A percentile compares a stretch with the other conserved stretches of the same genome.
Conservation (phyloP, 148 eudicot species). For the Rhododendron williamsianum region DNA sequence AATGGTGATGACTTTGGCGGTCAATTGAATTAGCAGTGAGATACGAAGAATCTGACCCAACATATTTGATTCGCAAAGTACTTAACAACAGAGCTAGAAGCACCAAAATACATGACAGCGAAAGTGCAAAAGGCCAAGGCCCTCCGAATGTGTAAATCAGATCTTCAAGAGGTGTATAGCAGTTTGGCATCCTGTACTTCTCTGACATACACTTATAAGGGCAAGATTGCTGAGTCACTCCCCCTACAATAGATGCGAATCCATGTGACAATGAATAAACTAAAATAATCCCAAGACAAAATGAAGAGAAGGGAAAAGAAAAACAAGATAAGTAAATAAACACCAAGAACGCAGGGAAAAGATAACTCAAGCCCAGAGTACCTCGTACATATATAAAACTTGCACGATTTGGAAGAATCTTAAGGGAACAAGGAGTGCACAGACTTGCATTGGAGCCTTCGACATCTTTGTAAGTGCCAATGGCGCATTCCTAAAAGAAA, state of each 20-base stretch:
- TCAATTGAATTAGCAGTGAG: conserved; percentile 36
- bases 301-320: not conserved
- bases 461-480: conserved; percentile 70
- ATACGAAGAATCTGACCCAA: conserved; percentile 47
- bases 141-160: conserved; percentile 78
- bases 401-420: conserved; percentile 68
- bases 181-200: conserved; percentile 74
- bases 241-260: conserved; percentile 39
- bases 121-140: conserved; percentile 66
- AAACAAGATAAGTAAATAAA: not conserved
- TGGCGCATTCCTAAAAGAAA: conserved; percentile 69
- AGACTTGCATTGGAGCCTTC: conserved; percentile 63
- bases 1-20: conserved; percentile 42
- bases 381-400: conserved; percentile 63
- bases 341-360: not conserved
- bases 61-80: conserved; percentile 49
- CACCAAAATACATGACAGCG: conserved; percentile 38
- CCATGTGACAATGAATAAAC: conserved; percentile 11
- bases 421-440: conserved; percentile 61
- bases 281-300: not conserved
- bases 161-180: conserved; percentile 85
- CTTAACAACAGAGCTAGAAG: conserved; percentile 48
- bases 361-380: conserved; percentile 12
- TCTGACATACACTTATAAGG: conserved; percentile 77
- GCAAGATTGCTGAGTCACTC: conserved; percentile 55